A percentile compares a stretch with the other conserved stretches of the same genome.
Evolutionary conservation across 2,329 filamentous ascomycete species (phyloP).

Genomic region (Neonectria punicea): DNA sequence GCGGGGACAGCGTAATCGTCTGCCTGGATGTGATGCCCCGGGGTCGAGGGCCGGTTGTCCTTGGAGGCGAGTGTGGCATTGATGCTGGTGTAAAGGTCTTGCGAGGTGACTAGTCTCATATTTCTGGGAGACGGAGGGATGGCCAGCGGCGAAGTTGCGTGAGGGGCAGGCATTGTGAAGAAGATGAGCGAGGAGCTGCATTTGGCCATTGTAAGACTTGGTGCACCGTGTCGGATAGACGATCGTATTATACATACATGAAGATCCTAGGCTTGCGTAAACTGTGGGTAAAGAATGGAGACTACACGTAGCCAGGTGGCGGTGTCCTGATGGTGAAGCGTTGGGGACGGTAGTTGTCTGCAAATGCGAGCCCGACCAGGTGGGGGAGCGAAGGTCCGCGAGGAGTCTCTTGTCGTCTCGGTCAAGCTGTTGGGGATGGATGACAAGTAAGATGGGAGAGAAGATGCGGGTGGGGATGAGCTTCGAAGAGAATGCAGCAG

Average conservation of each 20-base stretch:
- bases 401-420: neutral
- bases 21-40: constrained; percentile 63
- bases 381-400: neutral
- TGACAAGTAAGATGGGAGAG: neutral
- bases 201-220: constrained; percentile 17
- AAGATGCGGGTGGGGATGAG: neutral
- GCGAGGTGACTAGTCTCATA: constrained; percentile 56
- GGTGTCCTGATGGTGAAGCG: constrained; percentile 28
- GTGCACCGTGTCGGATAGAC: neutral
- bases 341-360: constrained; percentile 16
- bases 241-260: constrained; percentile 36
- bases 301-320: constrained; percentile 24
- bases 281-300: constrained; percentile 38
- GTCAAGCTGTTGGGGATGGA: constrained; percentile 4
- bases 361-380: constrained; percentile 4
- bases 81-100: constrained; percentile 65
- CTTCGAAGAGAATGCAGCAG: constrained; percentile 10
- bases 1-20: constrained; percentile 73
- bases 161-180: constrained; percentile 49
- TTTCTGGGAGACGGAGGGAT: constrained; percentile 59
- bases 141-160: constrained; percentile 57
- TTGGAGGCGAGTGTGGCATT: constrained; percentile 61
- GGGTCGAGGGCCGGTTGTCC: constrained; percentile 55
- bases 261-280: constrained; percentile 40
- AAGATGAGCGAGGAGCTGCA: constrained; percentile 14